Evolutionary conservation across 2,329 filamentous ascomycete species (phyloP).

Genomic region (Aspergillus quadricinctus): DNA sequence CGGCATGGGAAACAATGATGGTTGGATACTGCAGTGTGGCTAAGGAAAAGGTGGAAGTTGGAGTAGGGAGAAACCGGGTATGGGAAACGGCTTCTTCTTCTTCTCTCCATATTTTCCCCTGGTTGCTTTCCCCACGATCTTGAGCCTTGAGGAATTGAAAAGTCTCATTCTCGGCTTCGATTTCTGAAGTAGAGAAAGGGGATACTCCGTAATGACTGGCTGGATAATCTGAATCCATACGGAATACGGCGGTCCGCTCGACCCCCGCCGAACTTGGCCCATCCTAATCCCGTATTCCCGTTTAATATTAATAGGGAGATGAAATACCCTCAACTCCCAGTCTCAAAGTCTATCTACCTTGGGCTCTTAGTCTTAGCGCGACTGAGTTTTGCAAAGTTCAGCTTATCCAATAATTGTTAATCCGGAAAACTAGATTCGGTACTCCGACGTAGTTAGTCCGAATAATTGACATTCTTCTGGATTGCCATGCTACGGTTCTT

Average conservation of each 20-base stretch:
- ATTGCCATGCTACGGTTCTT: slow-evolving; percentile 13
- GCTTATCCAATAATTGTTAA: neutral
- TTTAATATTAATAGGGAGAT: slow-evolving; percentile 5
- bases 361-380: neutral
- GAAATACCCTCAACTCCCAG: neutral
- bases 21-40: neutral
- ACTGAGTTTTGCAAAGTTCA: neutral
- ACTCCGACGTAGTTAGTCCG: neutral
- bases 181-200: neutral
- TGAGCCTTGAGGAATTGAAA: neutral
- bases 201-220: neutral
- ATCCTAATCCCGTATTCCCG: slow-evolving; percentile 8
- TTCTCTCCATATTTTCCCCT: neutral
- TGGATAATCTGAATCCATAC: neutral
- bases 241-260: neutral
- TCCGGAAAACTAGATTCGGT: neutral
- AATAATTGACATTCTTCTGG: slow-evolving; percentile 2
- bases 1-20: slow-evolving; percentile 1
- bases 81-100: slow-evolving; percentile 10
- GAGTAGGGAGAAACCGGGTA: slow-evolving; percentile 1
- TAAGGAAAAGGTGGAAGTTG: neutral
- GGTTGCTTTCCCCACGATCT: neutral
- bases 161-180: neutral
- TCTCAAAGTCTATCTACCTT: neutral
- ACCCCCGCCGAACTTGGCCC: slow-evolving; percentile 17